Evolutionary conservation across 805 yeast species (phyloP), one percentile per base, ranked within the genome.

Genomic region (Kodamaea kakaduensis): DNA sequence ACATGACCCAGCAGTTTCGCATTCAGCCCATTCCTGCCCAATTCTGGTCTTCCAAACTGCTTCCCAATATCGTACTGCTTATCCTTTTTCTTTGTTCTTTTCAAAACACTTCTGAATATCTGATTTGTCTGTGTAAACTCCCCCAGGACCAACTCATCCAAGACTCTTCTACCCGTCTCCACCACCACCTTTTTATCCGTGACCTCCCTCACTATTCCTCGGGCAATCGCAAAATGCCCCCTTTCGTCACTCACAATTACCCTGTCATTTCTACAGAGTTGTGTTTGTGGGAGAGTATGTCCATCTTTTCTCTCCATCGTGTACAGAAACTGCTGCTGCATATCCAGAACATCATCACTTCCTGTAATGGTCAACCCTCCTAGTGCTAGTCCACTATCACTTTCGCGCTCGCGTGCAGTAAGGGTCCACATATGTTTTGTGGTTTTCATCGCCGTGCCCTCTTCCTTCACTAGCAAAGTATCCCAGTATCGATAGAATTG

Each of bases 401-500:
- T 51, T 52, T 87, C 95, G 36, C 94, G 67, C 17, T 77, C 77
- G 1, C 55, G 52, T 6, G 77, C 67, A 1, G 81, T 59, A 41
- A 75, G 56, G 17, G 79, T 70, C 89, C 89, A 84, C n/a, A 87
- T 58, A 25, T 85, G 84, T 31, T 73, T 72, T 32, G 74, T 75
- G 29, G 72, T 53, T 22, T 69, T 64, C 9, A 65, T 65, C 30
- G 73, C 50, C 4, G 79, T 66, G 1, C 77, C 69, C 46, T 82
- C 95, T 55, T 90, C 97, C 45, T 78, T 76, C 0, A 83, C 75
- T 5, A 93, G 61, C 4, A 87, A 57, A 10, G 60, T 61, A 49
- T 85, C 85, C 94, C 96, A 90, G 36, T 80, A 74, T 24, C 66
- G 61, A 52, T 78, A 81, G 50, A 84, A 93, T 2, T 61, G 61